A percentile compares a stretch with the other conserved stretches of the same genome.
Evolutionary conservation across 768 basidiomycete species (phyloP).

Genomic region (Mycena galericulata): DNA sequence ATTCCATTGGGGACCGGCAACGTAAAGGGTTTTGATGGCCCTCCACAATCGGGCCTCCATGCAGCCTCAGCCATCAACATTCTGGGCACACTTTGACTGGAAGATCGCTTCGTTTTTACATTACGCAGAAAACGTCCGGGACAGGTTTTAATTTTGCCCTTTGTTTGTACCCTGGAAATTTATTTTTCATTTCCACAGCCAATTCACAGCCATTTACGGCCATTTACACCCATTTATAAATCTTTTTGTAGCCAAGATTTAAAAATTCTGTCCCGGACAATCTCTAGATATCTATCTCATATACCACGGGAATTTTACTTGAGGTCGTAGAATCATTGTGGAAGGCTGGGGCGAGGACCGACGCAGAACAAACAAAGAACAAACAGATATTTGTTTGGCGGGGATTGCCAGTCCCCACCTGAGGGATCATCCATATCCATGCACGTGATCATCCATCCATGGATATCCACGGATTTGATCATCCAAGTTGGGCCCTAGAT

Average conservation of each 20-base stretch:
- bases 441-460: no score
- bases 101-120: not conserved
- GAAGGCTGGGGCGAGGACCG: not conserved
- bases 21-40: constrained; percentile 4
- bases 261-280: not conserved
- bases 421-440: no score
- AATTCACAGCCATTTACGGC: not conserved
- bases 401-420: no score
- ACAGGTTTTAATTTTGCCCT: not conserved
- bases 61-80: constrained; percentile 7
- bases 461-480: no score
- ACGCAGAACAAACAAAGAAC: not conserved
- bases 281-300: not conserved
- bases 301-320: not conserved
- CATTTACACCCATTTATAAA: not conserved
- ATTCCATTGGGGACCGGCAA: not conserved
- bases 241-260: not conserved
- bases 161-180: not conserved
- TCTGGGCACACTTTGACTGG: constrained; percentile 2
- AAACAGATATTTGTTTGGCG: no score
- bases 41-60: not conserved
- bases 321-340: constrained; percentile 1
- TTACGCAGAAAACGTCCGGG: not conserved
- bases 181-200: not conserved
- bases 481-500: no score